These are phyloP conservation scores for Capniomyces stellatus DNA, from an alignment of 371 early-diverging fungal genomes.

Conservation along the genomic window DNA sequence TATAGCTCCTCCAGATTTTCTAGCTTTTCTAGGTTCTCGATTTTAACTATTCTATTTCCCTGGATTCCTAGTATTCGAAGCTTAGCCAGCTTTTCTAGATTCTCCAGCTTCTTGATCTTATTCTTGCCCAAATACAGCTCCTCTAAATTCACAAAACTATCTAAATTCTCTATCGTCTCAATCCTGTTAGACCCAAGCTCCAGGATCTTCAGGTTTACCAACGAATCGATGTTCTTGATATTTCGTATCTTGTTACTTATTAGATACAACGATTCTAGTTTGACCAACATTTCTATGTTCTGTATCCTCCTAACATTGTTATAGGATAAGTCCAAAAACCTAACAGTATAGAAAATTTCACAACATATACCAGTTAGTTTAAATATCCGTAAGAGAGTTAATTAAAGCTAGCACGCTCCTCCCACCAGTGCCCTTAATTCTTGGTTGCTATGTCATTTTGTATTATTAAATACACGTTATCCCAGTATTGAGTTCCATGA, in stretches of 20 bases:
- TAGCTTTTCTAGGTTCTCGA: slow-evolving; percentile 57
- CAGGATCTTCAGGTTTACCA: slow-evolving; percentile 52
- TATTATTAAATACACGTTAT: no score
- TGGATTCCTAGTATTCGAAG: slow-evolving; percentile 71
- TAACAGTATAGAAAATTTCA: slow-evolving; percentile 7
- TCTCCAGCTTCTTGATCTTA: slow-evolving; percentile 52
- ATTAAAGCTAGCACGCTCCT: no score
- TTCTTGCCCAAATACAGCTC: slow-evolving; percentile 95
- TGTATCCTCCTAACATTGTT: slow-evolving; percentile 66
- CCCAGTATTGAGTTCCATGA: no score
- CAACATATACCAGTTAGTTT: not conserved
- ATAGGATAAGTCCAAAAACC: slow-evolving; percentile 77
- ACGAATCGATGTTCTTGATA: slow-evolving; percentile 49
- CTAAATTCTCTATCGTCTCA: slow-evolving; percentile 68
- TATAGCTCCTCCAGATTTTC: slow-evolving; percentile 69
- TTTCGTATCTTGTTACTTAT: slow-evolving; percentile 65
- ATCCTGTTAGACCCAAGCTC: slow-evolving; percentile 92
- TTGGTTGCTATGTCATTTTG: no score
- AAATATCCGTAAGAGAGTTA: not conserved
- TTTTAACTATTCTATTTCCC: slow-evolving; percentile 53
- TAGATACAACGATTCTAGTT: slow-evolving; percentile 50
- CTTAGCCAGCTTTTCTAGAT: slow-evolving; percentile 27
- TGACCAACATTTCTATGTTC: slow-evolving; percentile 31
- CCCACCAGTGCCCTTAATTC: no score
- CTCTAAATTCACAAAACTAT: slow-evolving; percentile 50